Conservation (phyloP, 768 basidiomycete genomes). For the Leucocoprinus sp. region DNA sequence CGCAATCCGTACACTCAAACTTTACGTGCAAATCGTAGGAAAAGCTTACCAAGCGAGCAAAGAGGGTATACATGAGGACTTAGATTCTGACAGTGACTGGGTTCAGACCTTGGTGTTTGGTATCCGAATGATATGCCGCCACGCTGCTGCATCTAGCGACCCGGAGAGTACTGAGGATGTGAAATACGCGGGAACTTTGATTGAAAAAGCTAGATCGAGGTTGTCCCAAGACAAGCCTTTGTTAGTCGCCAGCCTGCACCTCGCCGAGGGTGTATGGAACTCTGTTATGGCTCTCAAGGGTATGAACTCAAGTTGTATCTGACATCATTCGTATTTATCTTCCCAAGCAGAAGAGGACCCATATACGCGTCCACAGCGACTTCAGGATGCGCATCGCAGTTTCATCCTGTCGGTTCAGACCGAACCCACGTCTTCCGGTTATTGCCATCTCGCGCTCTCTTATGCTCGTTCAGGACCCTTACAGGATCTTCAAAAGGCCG, state of each 20-base stretch:
- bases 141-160: constrained; percentile 20
- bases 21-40: constrained; percentile 79
- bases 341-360: constrained; percentile 52
- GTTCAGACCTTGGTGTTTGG: constrained; percentile 75
- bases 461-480: constrained; percentile 54
- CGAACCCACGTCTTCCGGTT: constrained; percentile 45
- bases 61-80: constrained; percentile 32
- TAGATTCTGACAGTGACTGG: constrained; percentile 65
- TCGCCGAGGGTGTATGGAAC: constrained; percentile 70
- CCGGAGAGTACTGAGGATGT: constrained; percentile 38
- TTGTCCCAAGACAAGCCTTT: constrained; percentile 41
- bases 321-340: background rate
- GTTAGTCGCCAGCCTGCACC: constrained; percentile 48
- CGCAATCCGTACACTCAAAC: constrained; percentile 64
- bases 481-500: constrained; percentile 61
- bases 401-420: constrained; percentile 40
- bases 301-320: constrained; percentile 18
- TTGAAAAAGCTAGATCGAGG: constrained; percentile 54
- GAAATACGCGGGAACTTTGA: constrained; percentile 49
- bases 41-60: constrained; percentile 68
- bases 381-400: constrained; percentile 47
- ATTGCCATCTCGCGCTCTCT: constrained; percentile 79
- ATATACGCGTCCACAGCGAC: constrained; percentile 46
- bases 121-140: constrained; percentile 63
- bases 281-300: constrained; percentile 66